These are phyloP conservation scores for Aspergillus novofumigatus DNA, from an alignment of 2,329 filamentous ascomycete species.

Conservation along the genomic window DNA sequence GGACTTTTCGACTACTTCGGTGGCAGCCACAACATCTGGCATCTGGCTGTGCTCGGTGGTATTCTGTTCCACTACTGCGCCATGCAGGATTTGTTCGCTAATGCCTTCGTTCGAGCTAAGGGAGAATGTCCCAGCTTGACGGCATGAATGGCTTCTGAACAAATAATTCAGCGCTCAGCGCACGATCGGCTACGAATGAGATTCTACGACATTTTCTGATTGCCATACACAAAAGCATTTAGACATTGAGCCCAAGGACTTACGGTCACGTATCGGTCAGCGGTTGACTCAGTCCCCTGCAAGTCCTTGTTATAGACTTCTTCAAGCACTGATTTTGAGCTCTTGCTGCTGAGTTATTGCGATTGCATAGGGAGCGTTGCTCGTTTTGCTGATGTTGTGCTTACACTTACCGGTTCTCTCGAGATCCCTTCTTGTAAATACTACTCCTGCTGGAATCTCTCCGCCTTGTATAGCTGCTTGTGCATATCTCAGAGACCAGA, in stretches of 20 bases:
- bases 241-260: not conserved
- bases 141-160: slow-evolving; percentile 10
- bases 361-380: slow-evolving; percentile 19
- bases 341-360: not conserved
- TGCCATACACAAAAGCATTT: slow-evolving; percentile 1
- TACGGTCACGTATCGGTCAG: not conserved
- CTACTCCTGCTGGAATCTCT: slow-evolving; percentile 6
- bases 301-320: slow-evolving; percentile 9
- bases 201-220: slow-evolving; percentile 1
- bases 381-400: not conserved
- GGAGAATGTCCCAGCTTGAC: slow-evolving; percentile 38
- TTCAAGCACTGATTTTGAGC: slow-evolving; percentile 1
- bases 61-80: slow-evolving; percentile 97
- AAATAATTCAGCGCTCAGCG: not conserved
- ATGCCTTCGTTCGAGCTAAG: slow-evolving; percentile 66
- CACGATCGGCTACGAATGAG: not conserved
- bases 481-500: not conserved
- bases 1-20: slow-evolving; percentile 94
- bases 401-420: not conserved
- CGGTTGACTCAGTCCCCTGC: not conserved
- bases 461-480: not conserved
- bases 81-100: slow-evolving; percentile 90
- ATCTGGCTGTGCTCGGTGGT: slow-evolving; percentile 86
- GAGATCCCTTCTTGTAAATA: slow-evolving; percentile 12
- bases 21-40: slow-evolving; percentile 96